A percentile compares a stretch with the other conserved stretches of the same genome.
Evolutionary conservation across 768 basidiomycete species (phyloP).

Genomic region (Suillus plorans): DNA sequence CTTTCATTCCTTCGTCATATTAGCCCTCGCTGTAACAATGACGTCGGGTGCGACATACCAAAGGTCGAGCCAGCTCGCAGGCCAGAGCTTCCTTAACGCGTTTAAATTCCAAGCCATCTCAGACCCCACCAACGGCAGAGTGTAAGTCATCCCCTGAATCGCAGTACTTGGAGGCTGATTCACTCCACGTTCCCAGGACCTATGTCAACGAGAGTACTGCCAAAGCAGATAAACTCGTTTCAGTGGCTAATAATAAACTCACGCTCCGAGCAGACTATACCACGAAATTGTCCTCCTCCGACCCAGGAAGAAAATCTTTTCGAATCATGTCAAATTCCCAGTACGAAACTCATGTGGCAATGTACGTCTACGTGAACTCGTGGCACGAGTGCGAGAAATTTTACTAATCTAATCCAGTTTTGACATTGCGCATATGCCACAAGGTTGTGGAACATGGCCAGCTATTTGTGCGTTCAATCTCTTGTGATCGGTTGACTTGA

Average conservation of each 20-base stretch:
- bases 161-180: not conserved
- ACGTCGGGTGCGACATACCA: slow-evolving; percentile 47
- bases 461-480: slow-evolving; percentile 29
- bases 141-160: slow-evolving; percentile 19
- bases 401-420: slow-evolving; percentile 20
- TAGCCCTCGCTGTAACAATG: not conserved
- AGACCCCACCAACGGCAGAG: slow-evolving; percentile 37
- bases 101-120: slow-evolving; percentile 17
- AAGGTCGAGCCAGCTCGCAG: slow-evolving; percentile 43
- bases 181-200: slow-evolving; percentile 26
- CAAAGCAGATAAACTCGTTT: slow-evolving; percentile 53
- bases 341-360: slow-evolving; percentile 34
- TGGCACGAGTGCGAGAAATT: not conserved
- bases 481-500: not conserved
- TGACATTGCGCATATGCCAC: slow-evolving; percentile 38
- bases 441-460: slow-evolving; percentile 41
- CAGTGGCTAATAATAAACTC: slow-evolving; percentile 42
- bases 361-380: slow-evolving; percentile 19
- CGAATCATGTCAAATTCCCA: slow-evolving; percentile 30
- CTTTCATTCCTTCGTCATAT: not conserved
- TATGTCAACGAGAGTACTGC: slow-evolving; percentile 52
- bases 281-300: slow-evolving; percentile 28
- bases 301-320: slow-evolving; percentile 37
- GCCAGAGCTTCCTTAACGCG: slow-evolving; percentile 47
- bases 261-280: slow-evolving; percentile 32